Evolutionary conservation across 768 basidiomycete species (phyloP).

Genomic region (Phlebiopsis gigantea): DNA sequence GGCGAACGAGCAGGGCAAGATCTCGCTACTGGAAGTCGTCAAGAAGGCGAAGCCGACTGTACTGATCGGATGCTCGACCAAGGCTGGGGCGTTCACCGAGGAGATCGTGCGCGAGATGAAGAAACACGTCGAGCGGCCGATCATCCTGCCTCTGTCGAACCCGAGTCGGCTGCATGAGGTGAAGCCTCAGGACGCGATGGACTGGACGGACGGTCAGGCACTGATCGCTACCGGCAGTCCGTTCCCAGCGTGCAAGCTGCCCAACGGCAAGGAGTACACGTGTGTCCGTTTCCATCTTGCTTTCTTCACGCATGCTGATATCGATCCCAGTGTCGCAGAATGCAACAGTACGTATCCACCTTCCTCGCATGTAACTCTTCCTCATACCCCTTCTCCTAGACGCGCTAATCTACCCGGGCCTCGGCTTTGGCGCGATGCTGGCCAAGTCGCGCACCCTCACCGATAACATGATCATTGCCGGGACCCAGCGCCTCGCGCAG

Average conservation of each 20-base stretch:
- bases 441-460: constrained; percentile 58
- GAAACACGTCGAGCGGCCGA: constrained; percentile 62
- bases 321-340: constrained; percentile 54
- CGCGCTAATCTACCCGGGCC: constrained; percentile 79
- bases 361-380: no score
- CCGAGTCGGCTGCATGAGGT: constrained; percentile 76
- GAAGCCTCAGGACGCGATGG: constrained; percentile 60
- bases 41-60: constrained; percentile 73
- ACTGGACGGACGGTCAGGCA: constrained; percentile 78
- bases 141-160: constrained; percentile 83
- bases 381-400: constrained; percentile 30
- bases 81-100: constrained; percentile 72
- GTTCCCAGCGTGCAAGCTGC: constrained; percentile 68
- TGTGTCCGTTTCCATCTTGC: constrained; percentile 28
- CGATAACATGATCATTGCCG: constrained; percentile 87
- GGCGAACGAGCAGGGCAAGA: constrained; percentile 34
- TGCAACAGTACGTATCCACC: constrained; percentile 49
- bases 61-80: constrained; percentile 80
- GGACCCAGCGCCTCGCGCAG: constrained; percentile 65
- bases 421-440: constrained; percentile 77
- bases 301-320: not conserved
- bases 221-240: constrained; percentile 83
- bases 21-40: constrained; percentile 63
- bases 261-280: constrained; percentile 61
- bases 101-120: constrained; percentile 67